Conservation (phyloP, 106 monocot species). For the Dioscorea alata region DNA sequence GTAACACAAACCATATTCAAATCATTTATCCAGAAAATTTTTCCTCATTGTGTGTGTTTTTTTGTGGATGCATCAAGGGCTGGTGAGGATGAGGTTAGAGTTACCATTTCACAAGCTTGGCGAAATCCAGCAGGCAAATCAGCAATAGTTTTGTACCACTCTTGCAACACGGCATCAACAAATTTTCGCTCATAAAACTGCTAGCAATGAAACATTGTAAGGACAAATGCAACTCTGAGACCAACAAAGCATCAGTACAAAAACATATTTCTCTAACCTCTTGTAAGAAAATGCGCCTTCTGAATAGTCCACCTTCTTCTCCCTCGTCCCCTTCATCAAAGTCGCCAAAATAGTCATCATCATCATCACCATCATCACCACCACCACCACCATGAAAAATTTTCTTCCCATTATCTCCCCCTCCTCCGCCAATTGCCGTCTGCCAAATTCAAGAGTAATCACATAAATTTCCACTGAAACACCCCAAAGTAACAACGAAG, state of each 20-base stretch:
- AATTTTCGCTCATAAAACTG: constrained; percentile 92
- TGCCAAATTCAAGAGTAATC: constrained; percentile 5
- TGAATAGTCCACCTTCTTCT: constrained; percentile 82
- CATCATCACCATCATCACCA: constrained; percentile 97
- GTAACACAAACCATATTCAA: background rate
- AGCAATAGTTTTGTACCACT: constrained; percentile 88
- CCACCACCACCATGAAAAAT: constrained; percentile 97
- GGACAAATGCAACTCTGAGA: background rate
- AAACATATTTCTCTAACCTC: constrained; percentile 48
- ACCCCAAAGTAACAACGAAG: no score
- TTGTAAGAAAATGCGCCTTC: constrained; percentile 69
- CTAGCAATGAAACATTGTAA: background rate
- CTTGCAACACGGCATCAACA: constrained; percentile 93
- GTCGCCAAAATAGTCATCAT: constrained; percentile 97
- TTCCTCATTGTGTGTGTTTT: no score
- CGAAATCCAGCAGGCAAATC: constrained; percentile 90
- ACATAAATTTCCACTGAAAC: no score
- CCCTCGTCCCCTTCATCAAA: constrained; percentile 98
- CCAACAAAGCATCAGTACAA: background rate
- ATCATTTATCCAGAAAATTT: background rate
- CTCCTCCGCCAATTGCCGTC: constrained; percentile 83
- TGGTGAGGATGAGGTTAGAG: background rate
- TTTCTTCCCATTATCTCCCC: constrained; percentile 96
- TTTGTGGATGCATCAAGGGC: no score
- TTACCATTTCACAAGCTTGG: constrained; percentile 98